Conservation (phyloP, 805 yeast species). For the Monosporozyma aerobia region DNA sequence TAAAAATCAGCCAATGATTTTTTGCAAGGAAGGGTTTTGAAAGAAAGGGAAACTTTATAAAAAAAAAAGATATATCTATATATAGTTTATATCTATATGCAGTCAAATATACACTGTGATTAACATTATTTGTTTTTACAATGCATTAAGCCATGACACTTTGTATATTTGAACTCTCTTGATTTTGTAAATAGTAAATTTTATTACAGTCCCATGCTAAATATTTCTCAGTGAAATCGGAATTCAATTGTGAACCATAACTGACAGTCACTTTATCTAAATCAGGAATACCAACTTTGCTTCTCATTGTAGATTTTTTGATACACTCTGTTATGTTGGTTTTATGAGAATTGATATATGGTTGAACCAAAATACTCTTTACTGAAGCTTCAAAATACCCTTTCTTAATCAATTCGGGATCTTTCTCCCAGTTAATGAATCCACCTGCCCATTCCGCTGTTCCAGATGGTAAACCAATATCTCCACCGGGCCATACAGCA, state of each 20-base stretch:
- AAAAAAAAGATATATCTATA: no score
- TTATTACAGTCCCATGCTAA: constrained; percentile 14
- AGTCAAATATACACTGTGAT: no score
- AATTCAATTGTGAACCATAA: constrained; percentile 1
- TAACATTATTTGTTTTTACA: no score
- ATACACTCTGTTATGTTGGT: background rate
- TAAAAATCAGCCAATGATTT: no score
- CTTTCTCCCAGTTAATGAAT: constrained; percentile 62
- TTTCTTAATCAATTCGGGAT: constrained; percentile 56
- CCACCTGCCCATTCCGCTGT: constrained; percentile 89
- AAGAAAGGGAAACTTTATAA: no score
- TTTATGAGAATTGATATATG: constrained; percentile 32
- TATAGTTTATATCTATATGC: no score
- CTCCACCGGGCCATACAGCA: constrained; percentile 76
- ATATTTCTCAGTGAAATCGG: constrained; percentile 8
- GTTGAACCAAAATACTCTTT: constrained; percentile 45
- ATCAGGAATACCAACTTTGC: background rate
- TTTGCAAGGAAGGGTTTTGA: no score
- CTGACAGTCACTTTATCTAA: constrained; percentile 5
- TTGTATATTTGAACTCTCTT: background rate
- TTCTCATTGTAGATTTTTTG: background rate
- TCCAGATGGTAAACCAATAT: constrained; percentile 43
- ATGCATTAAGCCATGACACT: background rate
- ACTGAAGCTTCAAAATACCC: constrained; percentile 71
- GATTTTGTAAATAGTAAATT: constrained; percentile 6